Conservation (phyloP, 1,139 yeast species). For the Yamadazyma atlantica region DNA sequence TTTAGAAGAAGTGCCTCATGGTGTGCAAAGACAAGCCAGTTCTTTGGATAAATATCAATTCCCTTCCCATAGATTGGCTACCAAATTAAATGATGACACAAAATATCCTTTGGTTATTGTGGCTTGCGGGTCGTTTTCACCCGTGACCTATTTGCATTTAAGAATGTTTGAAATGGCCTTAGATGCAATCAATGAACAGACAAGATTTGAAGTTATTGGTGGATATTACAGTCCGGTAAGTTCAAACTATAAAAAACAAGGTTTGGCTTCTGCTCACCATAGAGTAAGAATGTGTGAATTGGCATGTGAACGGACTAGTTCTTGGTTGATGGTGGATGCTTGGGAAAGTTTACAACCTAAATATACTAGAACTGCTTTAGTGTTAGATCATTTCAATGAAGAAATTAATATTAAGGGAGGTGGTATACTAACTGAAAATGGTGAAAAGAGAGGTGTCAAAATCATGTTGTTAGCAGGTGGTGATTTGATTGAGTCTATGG, state of each 20-base stretch:
- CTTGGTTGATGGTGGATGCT: slow-evolving; percentile 99
- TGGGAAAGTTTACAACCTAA: slow-evolving; percentile 95
- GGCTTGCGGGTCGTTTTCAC: slow-evolving; percentile 97
- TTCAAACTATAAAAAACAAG: slow-evolving; percentile 90
- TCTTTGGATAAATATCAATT: slow-evolving; percentile 65
- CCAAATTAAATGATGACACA: slow-evolving; percentile 66
- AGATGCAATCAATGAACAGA: slow-evolving; percentile 90
- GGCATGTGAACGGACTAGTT: slow-evolving; percentile 94
- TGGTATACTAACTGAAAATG: slow-evolving; percentile 75
- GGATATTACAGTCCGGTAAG: slow-evolving; percentile 98
- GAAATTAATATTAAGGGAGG: slow-evolving; percentile 89
- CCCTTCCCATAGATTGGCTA: slow-evolving; percentile 83
- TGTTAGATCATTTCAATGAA: slow-evolving; percentile 92
- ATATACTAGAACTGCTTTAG: slow-evolving; percentile 93
- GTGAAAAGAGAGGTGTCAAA: slow-evolving; percentile 82
- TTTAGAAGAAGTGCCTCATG: slow-evolving; percentile 94
- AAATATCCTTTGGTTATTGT: slow-evolving; percentile 91
- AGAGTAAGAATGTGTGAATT: slow-evolving; percentile 97
- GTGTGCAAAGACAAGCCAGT: slow-evolving; percentile 83
- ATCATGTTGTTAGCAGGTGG: slow-evolving; percentile 98
- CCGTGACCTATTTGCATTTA: slow-evolving; percentile 88
- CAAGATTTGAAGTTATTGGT: slow-evolving; percentile 91
- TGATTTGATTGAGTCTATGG: slow-evolving; percentile 96
- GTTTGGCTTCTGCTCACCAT: slow-evolving; percentile 83
- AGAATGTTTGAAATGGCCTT: slow-evolving; percentile 99